phyloP scores from a whole-genome alignment of 306 rosid genomes.

The Oemleria cerasiformis region DNA sequence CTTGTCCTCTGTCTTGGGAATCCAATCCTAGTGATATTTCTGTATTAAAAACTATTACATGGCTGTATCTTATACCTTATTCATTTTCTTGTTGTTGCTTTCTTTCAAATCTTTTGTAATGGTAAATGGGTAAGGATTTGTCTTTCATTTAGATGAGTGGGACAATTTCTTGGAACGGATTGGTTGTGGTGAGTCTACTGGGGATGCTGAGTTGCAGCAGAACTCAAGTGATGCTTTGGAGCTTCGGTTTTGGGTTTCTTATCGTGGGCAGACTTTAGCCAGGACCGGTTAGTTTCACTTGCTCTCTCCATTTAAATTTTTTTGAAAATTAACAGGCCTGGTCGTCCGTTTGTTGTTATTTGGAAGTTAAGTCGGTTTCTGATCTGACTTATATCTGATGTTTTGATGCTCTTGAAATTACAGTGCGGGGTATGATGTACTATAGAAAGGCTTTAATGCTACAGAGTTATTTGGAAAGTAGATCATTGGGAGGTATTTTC shows the following conservation, averaged over 20 bases:
- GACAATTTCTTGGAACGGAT: constrained; percentile 88
- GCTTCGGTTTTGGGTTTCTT: constrained; percentile 97
- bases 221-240: constrained; percentile 73
- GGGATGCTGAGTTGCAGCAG: constrained; percentile 71
- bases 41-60: not conserved
- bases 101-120: not conserved
- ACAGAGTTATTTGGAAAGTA: constrained; percentile 81
- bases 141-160: constrained; percentile 75
- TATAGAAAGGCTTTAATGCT: constrained; percentile 95
- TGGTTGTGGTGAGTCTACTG: constrained; percentile 66
- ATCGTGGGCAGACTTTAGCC: constrained; percentile 98
- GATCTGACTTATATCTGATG: constrained; percentile 8
- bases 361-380: constrained; percentile 1
- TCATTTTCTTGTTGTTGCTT: not conserved
- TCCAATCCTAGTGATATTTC: not conserved
- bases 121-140: not conserved
- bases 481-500: constrained; percentile 72
- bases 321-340: not conserved
- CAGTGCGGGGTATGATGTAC: constrained; percentile 99
- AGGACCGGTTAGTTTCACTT: constrained; percentile 66
- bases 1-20: not conserved
- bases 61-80: not conserved
- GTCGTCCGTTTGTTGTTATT: not conserved
- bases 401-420: constrained; percentile 32
- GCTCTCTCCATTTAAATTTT: not conserved